Evolutionary conservation across 2,329 filamentous ascomycete species (phyloP), one percentile per base, ranked within the genome.

Genomic region (Trichophyton benhamiae): DNA sequence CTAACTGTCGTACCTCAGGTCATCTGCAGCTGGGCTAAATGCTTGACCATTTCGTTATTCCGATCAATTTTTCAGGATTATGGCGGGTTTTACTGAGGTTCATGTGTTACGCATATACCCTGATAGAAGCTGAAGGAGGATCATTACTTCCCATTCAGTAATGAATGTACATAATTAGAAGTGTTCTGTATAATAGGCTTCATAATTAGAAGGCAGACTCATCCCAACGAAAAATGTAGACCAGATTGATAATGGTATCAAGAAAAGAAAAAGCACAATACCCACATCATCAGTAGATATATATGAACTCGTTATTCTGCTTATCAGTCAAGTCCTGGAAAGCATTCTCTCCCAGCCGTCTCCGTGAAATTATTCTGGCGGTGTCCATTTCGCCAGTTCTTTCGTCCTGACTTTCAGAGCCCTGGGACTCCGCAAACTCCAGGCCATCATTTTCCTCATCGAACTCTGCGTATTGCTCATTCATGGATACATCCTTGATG

Each of bases 221-320:
- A 30, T 52, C 9, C 9, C 9, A 52, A 30, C 22, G 9, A 9
- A 3, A 6, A 13, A 15, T 9, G 25, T 27, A 52, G 46, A 52
- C 15, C 13, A 52, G 46, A 48, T 20, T 20, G 11, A 52, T 13
- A 25, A 9, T 13, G 11, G 25, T 13, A 25, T 3, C 3, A 52
- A 38, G 22, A 25, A 25, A 25, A 3, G 22, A 25, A 25, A 25
- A 13, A 38, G 4, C 33, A 9, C 33, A 11, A 36, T 36, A 9
- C 3, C 11, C 25, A 13, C 30, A 6, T 30, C 6, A 22, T 42
- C 44, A 83, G 66, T 84, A 84, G 55, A 84, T 78, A 71, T 83
- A 86, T 15, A 86, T 78, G 72, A 87, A 87, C 67, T 87, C 84
- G 62, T 88, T 83, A 66, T 87, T 88, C 73, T 84, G 74, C 20